Conservation (phyloP, 176 grass and related monocot species). For the Phyllostachys edulis region DNA sequence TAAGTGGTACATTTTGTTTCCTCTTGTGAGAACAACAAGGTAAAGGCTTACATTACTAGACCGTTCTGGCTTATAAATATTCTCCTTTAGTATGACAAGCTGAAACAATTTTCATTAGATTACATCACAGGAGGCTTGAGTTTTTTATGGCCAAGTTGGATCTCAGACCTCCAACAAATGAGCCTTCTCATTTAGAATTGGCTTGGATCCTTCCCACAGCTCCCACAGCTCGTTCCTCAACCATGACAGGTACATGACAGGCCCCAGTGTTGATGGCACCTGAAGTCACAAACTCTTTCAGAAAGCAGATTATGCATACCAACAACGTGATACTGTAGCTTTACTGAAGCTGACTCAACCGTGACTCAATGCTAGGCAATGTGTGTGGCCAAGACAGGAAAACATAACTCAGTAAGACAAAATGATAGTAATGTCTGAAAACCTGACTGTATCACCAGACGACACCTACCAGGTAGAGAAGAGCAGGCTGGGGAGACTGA, state of each 20-base stretch:
- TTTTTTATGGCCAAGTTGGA: neutral
- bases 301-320: neutral
- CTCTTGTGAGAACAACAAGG: slow-evolving; percentile 32
- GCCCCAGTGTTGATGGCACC: slow-evolving; percentile 88
- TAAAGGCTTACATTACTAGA: slow-evolving; percentile 27
- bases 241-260: slow-evolving; percentile 86
- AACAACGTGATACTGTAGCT: neutral
- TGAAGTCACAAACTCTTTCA: slow-evolving; percentile 37
- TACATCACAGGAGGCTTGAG: neutral
- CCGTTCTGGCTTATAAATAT: slow-evolving; percentile 40
- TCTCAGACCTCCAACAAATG: slow-evolving; percentile 72
- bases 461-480: slow-evolving; percentile 89
- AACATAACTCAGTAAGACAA: neutral
- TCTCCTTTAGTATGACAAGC: slow-evolving; percentile 12
- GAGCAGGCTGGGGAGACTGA: slow-evolving; percentile 91
- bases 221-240: slow-evolving; percentile 82
- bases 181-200: slow-evolving; percentile 67
- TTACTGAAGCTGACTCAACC: neutral
- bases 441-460: neutral
- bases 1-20: slow-evolving; percentile 18
- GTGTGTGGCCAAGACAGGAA: neutral
- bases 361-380: neutral
- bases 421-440: neutral
- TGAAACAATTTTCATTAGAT: slow-evolving; percentile 27
- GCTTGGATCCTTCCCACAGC: slow-evolving; percentile 73